A percentile compares a stretch with the other conserved stretches of the same genome.
These are phyloP conservation scores for Nevesoporus exiguus DNA, from an alignment of 768 basidiomycete species.

Conservation along the genomic window DNA sequence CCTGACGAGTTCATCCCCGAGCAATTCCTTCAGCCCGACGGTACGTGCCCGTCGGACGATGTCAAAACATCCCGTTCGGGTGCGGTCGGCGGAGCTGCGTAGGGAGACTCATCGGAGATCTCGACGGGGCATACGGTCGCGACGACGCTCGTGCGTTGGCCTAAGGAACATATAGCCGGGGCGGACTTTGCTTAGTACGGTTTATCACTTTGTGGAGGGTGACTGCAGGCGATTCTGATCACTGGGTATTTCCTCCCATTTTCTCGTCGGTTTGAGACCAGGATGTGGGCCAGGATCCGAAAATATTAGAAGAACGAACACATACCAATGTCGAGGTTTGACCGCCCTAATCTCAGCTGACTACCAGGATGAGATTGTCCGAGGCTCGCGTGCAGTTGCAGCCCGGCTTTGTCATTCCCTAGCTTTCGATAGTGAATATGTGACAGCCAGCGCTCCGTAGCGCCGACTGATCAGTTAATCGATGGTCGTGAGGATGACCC, in stretches of 20 bases:
- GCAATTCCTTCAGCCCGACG: constrained; percentile 30
- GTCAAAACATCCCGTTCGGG: constrained; percentile 19
- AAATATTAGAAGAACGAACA: constrained; percentile 10
- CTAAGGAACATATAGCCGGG: constrained; percentile 12
- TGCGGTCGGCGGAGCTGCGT: constrained; percentile 23
- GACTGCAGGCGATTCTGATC: too few relatives aligned
- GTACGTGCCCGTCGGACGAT: constrained; percentile 11
- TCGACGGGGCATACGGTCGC: constrained; percentile 15
- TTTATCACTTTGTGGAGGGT: too few relatives aligned
- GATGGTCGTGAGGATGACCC: constrained; percentile 18
- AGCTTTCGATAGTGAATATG: background rate
- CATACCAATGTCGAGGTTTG: background rate
- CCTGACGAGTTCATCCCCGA: constrained; percentile 36
- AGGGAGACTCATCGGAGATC: constrained; percentile 16
- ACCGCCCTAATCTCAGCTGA: background rate
- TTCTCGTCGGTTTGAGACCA: constrained; percentile 13
- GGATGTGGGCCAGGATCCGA: constrained; percentile 4
- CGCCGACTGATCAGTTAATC: constrained; percentile 11
- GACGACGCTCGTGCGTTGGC: constrained; percentile 7
- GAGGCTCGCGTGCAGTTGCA: background rate
- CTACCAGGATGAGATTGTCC: background rate
- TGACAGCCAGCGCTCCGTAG: background rate
- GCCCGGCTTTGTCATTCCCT: background rate
- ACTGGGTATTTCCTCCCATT: constrained; percentile 14
- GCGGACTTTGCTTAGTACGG: constrained; percentile 6